phyloP scores from a whole-genome alignment of 352 stramenopile genomes.

The Phytophthora crassamura region DNA sequence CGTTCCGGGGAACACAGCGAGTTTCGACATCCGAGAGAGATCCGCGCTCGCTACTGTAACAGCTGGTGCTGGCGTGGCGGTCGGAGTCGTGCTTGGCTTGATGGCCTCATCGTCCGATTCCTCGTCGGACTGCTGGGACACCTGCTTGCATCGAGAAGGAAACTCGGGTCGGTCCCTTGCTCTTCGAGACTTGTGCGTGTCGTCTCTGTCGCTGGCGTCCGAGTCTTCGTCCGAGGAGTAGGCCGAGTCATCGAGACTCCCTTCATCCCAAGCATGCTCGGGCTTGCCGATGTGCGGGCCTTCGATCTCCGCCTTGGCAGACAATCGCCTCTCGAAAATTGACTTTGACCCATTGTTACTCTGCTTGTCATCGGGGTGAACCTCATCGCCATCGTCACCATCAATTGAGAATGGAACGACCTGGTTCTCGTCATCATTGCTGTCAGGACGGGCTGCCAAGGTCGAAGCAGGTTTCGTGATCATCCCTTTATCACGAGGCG shows the following conservation, averaged over 20 bases:
- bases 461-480: constrained; percentile 3
- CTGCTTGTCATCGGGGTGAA: constrained; percentile 13
- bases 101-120: constrained; percentile 55
- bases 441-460: constrained; percentile 8
- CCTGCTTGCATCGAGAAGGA: constrained; percentile 20
- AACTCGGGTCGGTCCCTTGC: constrained; percentile 38
- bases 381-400: constrained; percentile 49
- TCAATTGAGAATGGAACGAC: constrained; percentile 67
- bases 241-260: constrained; percentile 15
- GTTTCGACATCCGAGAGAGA: constrained; percentile 75
- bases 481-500: constrained; percentile 25
- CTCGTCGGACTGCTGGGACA: constrained; percentile 43
- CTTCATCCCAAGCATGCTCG: constrained; percentile 57
- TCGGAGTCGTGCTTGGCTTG: constrained; percentile 16
- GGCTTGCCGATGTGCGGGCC: constrained; percentile 16
- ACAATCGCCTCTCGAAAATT: constrained; percentile 36
- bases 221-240: constrained; percentile 32
- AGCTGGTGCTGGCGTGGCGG: constrained; percentile 6
- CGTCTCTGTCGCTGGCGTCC: constrained; percentile 28
- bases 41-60: constrained; percentile 44
- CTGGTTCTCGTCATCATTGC: constrained; percentile 57
- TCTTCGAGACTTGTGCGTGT: constrained; percentile 17
- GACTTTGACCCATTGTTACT: constrained; percentile 5
- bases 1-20: constrained; percentile 64
- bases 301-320: constrained; percentile 5